Conservation (phyloP, 2,329 filamentous ascomycete genomes). For the Pseudogymnoascus sp. region DNA sequence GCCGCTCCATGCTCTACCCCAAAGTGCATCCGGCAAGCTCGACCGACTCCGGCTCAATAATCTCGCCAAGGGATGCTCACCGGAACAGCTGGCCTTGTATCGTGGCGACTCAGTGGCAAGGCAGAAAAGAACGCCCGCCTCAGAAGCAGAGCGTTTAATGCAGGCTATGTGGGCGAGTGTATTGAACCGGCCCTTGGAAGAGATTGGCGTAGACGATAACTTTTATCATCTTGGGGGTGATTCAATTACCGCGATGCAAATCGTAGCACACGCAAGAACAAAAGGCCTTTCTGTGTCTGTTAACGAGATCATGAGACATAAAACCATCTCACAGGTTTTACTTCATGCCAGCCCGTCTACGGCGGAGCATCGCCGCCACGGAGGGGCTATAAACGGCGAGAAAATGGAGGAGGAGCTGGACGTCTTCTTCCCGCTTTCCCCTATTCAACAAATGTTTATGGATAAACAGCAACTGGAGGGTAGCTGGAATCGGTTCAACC, state of each 20-base stretch:
- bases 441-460: conserved; percentile 23
- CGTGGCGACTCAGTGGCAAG: conserved; percentile 9
- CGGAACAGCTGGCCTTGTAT: conserved; percentile 11
- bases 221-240: conserved; percentile 15
- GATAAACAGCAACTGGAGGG: conserved; percentile 11
- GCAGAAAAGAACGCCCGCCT: not conserved
- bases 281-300: not conserved
- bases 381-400: not conserved
- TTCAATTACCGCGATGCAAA: conserved; percentile 19
- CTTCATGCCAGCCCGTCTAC: not conserved
- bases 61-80: not conserved
- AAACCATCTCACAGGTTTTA: not conserved
- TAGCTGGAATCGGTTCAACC: conserved; percentile 20
- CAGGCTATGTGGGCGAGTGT: not conserved
- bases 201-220: not conserved
- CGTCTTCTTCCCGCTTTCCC: conserved; percentile 17
- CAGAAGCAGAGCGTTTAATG: not conserved
- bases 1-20: conserved; percentile 10
- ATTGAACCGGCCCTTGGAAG: not conserved
- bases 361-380: not conserved
- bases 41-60: conserved; percentile 8
- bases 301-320: not conserved
- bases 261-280: conserved; percentile 12
- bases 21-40: conserved; percentile 13
- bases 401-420: conserved; percentile 10